Evolutionary conservation across 179 eudicot species (phyloP).

Genomic region (Pouteria campechiana): DNA sequence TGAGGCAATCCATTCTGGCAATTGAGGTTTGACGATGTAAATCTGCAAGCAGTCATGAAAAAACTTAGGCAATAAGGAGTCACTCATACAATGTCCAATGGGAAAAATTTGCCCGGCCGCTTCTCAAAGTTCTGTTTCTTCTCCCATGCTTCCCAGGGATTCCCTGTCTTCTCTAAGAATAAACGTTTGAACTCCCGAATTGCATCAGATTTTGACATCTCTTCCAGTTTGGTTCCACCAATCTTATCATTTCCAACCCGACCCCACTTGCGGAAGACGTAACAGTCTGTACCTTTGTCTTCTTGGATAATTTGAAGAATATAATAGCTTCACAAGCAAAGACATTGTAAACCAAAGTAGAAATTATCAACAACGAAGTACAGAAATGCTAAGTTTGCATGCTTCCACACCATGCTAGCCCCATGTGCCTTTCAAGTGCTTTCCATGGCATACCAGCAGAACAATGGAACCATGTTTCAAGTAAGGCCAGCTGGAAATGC

Average conservation of each 20-base stretch:
- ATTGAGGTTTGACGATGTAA: not conserved
- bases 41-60: too few relatives aligned
- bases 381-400: too few relatives aligned
- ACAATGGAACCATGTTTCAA: too few relatives aligned
- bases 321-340: conserved; percentile 60
- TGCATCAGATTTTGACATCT: conserved; percentile 66
- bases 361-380: too few relatives aligned
- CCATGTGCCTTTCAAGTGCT: too few relatives aligned
- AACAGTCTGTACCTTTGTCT: conserved; percentile 72
- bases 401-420: too few relatives aligned
- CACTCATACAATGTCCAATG: conserved; percentile 74
- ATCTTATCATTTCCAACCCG: conserved; percentile 85
- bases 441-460: too few relatives aligned
- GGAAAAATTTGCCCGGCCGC: conserved; percentile 80
- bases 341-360: too few relatives aligned
- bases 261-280: conserved; percentile 98
- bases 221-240: conserved; percentile 70
- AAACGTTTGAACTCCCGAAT: conserved; percentile 68
- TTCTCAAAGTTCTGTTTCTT: conserved; percentile 56
- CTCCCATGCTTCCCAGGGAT: conserved; percentile 92
- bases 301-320: conserved; percentile 96
- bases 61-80: not conserved
- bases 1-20: too few relatives aligned
- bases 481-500: too few relatives aligned
- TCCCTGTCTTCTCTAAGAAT: conserved; percentile 91